Base-by-base conservation (phyloP, 139 green algal genomes). In the Chlamydomonas incerta region DNA sequence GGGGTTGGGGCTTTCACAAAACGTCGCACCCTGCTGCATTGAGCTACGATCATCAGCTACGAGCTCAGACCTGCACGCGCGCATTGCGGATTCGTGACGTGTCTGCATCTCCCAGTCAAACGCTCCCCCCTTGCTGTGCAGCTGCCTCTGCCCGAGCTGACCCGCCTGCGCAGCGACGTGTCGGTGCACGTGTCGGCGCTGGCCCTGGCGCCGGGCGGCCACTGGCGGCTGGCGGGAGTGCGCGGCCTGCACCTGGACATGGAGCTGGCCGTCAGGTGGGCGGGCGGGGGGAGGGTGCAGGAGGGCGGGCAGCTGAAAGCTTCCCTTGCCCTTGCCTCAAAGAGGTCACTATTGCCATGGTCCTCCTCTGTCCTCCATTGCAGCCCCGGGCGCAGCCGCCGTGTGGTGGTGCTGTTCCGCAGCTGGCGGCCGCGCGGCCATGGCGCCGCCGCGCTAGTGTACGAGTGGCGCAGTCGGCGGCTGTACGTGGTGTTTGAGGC, bases 361-460 rank as follows among this genome's bases (percentile, higher is more conserved):
- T n/a, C n/a, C n/a, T n/a, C n/a, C n/a, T n/a, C n/a, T n/a, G n/a
- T n/a, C n/a, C n/a, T n/a, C n/a, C n/a, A n/a, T n/a, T n/a, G n/a
- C 85, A 86, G 76, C 46, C 57, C 58, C 23, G 69, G 85, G 60
- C 82, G 29, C 20, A 79, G 72, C 26, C 33, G 37, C 3, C 82
- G 79, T 23, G 86, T 80, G 46, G 79, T 74, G 4, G 33, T 93
- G 9, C 85, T 97, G 74, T 84, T 97, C n/a, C 86, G 90, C 62
- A 92, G 83, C 28, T 95, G 94, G 92, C 87, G 92, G 6, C 88
- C 89, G 23, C 90, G 69, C 11, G 82, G 91, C 24, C 88, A 92
- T 0, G 95, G 94, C 15, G 89, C 88, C 57, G 94, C 93, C 11
- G 91, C 93, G n/a, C 72, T 97, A 17, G 72, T 93, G 20, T 94